These are phyloP conservation scores for Sherardia arvensis DNA, from an alignment of 257 asterid genomes.

Conservation along the genomic window DNA sequence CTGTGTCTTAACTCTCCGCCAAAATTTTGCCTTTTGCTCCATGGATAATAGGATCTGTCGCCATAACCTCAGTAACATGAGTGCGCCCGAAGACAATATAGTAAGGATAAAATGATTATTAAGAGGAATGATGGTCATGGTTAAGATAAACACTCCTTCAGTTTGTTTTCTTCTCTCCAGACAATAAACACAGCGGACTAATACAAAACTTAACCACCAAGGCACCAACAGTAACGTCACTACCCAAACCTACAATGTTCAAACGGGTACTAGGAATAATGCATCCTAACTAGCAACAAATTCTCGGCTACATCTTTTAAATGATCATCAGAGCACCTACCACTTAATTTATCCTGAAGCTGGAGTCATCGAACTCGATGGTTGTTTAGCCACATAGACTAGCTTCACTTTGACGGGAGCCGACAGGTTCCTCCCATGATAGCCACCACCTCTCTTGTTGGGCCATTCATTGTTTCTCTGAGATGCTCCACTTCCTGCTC, in stretches of 20 bases:
- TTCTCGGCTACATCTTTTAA: neutral
- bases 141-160: no score
- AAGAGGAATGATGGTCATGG: no score
- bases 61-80: no score
- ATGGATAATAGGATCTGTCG: no score
- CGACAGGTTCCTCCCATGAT: constrained; percentile 66
- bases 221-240: constrained; percentile 7
- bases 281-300: neutral
- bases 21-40: no score
- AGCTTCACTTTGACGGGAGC: constrained; percentile 62
- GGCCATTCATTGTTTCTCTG: constrained; percentile 61
- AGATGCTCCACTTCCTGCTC: constrained; percentile 36
- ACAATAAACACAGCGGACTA: no score
- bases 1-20: no score
- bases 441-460: constrained; percentile 47
- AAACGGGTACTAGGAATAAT: neutral
- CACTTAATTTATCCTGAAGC: constrained; percentile 24
- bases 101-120: no score
- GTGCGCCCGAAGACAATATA: no score
- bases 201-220: constrained; percentile 1
- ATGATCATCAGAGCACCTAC: constrained; percentile 5
- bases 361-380: constrained; percentile 33
- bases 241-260: constrained; percentile 9
- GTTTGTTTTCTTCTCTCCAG: neutral
- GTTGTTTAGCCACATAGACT: constrained; percentile 82